These are phyloP conservation scores for Macrocybe gigantea DNA, from an alignment of 768 basidiomycete species.

Conservation along the genomic window DNA sequence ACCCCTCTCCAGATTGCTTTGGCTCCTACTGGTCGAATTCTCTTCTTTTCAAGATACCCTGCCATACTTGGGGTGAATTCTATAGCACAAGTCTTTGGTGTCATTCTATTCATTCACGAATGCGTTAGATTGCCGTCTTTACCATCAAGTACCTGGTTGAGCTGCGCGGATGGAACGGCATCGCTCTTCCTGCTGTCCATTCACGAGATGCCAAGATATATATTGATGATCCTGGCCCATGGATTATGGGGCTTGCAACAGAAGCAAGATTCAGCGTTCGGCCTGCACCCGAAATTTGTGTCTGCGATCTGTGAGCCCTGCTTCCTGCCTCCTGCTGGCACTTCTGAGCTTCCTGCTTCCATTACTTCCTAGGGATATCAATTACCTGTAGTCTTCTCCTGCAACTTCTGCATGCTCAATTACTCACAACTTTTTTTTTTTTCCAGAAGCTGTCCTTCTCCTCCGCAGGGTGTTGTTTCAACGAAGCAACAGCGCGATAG, in stretches of 20 bases:
- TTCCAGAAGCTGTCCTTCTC: constrained; percentile 68
- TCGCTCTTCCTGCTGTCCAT: constrained; percentile 77
- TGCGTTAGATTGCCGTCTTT: constrained; percentile 69
- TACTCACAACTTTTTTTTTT: constrained; percentile 5
- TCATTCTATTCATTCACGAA: constrained; percentile 1
- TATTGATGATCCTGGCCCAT: constrained; percentile 94
- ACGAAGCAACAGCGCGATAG: constrained; percentile 75
- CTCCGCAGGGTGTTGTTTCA: constrained; percentile 71
- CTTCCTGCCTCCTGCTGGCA: not conserved
- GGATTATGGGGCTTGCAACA: constrained; percentile 88
- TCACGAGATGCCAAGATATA: constrained; percentile 89
- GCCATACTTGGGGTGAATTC: constrained; percentile 78
- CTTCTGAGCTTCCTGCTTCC: not conserved
- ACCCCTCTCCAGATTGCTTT: constrained; percentile 71
- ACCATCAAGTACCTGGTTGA: constrained; percentile 91
- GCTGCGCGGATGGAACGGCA: constrained; percentile 88
- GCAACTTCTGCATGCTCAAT: not conserved
- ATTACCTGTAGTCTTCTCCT: constrained; percentile 55
- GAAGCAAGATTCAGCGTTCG: constrained; percentile 78
- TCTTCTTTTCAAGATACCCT: constrained; percentile 86
- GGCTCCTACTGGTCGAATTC: constrained; percentile 77
- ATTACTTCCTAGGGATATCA: constrained; percentile 56
- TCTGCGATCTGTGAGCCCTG: constrained; percentile 72
- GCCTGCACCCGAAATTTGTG: constrained; percentile 74
- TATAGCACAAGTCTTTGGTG: not conserved